Evolutionary conservation across 129 eudicot genomes (phyloP).

Genomic region (Centrapalus pauciflorus): DNA sequence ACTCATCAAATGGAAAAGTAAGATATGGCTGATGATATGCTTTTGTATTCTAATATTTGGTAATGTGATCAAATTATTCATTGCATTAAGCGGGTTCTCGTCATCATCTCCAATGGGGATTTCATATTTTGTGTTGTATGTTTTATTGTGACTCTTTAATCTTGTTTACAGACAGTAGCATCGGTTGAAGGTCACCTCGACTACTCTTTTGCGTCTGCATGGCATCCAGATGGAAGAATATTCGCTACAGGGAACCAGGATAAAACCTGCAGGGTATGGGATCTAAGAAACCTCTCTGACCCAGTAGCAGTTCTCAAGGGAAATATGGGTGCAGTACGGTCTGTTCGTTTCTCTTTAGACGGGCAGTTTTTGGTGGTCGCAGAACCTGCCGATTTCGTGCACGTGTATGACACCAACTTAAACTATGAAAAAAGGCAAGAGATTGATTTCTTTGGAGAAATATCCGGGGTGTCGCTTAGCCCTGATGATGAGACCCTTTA

Average conservation of each 20-base stretch:
- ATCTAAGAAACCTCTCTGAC: constrained; percentile 58
- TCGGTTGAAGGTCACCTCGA: constrained; percentile 73
- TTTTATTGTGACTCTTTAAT: not conserved
- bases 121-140: not conserved
- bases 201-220: constrained; percentile 86
- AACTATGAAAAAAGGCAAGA: constrained; percentile 56
- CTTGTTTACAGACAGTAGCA: constrained; percentile 48
- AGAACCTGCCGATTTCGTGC: constrained; percentile 89
- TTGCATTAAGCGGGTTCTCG: not conserved
- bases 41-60: not conserved
- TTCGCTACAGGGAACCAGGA: constrained; percentile 92
- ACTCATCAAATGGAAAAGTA: constrained; percentile 79
- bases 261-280: constrained; percentile 89
- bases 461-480: constrained; percentile 72
- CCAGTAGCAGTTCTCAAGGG: constrained; percentile 67
- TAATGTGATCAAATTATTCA: no score
- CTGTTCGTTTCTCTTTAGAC: constrained; percentile 73
- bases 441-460: constrained; percentile 88
- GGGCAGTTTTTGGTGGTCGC: constrained; percentile 75
- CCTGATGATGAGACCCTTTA: constrained; percentile 70
- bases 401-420: constrained; percentile 35
- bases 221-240: constrained; percentile 71
- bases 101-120: not conserved
- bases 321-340: constrained; percentile 80
- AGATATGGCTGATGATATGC: not conserved